Conservation (phyloP, 345 rosid genomes). For the Gossypium rotundifolium region DNA sequence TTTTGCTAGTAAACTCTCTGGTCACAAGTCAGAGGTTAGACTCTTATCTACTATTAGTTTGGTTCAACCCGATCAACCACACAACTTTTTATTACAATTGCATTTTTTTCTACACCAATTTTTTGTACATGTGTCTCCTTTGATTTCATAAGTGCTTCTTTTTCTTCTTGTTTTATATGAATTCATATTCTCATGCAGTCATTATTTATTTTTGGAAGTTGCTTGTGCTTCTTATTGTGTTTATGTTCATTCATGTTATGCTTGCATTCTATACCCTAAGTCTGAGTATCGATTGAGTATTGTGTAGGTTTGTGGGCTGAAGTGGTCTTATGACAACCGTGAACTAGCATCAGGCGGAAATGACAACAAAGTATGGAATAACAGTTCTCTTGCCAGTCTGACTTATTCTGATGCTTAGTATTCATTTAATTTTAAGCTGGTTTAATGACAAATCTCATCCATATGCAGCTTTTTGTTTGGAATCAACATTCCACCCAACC, state of each 20-base stretch:
- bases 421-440: background rate
- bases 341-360: slow-evolving; percentile 98
- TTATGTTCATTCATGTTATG: slow-evolving; percentile 1
- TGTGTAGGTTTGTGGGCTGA: slow-evolving; percentile 82
- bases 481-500: slow-evolving; percentile 95
- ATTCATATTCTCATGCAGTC: background rate
- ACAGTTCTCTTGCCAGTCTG: background rate
- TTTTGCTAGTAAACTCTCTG: slow-evolving; percentile 77
- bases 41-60: slow-evolving; percentile 3
- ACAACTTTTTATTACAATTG: background rate
- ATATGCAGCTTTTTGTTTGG: slow-evolving; percentile 90
- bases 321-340: slow-evolving; percentile 95
- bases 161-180: background rate
- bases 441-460: slow-evolving; percentile 12
- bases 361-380: slow-evolving; percentile 67
- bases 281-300: slow-evolving; percentile 17
- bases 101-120: background rate
- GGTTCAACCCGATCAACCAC: background rate
- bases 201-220: background rate
- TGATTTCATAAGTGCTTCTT: slow-evolving; percentile 10
- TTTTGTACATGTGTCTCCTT: background rate
- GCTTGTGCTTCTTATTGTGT: background rate
- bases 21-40: slow-evolving; percentile 94
- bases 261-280: background rate
- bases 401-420: background rate